Conservation (phyloP, 2,329 filamentous ascomycete genomes). For the Grosmannia huntii region DNA sequence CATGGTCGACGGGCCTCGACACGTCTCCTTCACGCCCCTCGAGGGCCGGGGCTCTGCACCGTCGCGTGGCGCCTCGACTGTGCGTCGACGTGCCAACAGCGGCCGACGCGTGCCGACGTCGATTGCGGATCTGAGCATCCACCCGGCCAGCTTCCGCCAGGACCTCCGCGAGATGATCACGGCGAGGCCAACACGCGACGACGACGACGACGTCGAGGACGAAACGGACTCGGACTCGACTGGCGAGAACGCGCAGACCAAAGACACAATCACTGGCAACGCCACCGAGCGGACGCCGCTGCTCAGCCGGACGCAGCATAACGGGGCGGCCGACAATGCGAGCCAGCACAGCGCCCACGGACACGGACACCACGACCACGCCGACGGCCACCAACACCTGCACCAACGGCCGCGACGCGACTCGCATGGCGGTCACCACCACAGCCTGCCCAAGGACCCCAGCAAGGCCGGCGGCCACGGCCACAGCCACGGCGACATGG, state of each 20-base stretch:
- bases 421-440: slow-evolving; percentile 54
- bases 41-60: slow-evolving; percentile 11
- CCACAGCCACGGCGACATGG: slow-evolving; percentile 78
- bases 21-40: slow-evolving; percentile 25
- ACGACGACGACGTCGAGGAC: slow-evolving; percentile 36
- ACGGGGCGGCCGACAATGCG: slow-evolving; percentile 9
- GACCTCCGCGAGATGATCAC: slow-evolving; percentile 71
- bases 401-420: slow-evolving; percentile 27
- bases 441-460: slow-evolving; percentile 73
- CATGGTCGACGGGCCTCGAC: slow-evolving; percentile 22
- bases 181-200: slow-evolving; percentile 51
- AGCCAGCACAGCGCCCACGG: neutral
- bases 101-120: slow-evolving; percentile 44
- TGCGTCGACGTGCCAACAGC: slow-evolving; percentile 32
- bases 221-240: slow-evolving; percentile 31
- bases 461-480: slow-evolving; percentile 50
- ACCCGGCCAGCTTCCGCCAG: slow-evolving; percentile 81
- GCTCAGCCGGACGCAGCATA: slow-evolving; percentile 14
- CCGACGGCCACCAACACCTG: slow-evolving; percentile 15
- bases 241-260: slow-evolving; percentile 10
- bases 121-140: slow-evolving; percentile 66
- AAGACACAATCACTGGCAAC: neutral
- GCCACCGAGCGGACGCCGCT: slow-evolving; percentile 27
- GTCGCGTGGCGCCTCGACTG: slow-evolving; percentile 8
- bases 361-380: slow-evolving; percentile 15